These are phyloP conservation scores for Aulographum hederae DNA, from an alignment of 2,329 filamentous ascomycete species.

Conservation along the genomic window DNA sequence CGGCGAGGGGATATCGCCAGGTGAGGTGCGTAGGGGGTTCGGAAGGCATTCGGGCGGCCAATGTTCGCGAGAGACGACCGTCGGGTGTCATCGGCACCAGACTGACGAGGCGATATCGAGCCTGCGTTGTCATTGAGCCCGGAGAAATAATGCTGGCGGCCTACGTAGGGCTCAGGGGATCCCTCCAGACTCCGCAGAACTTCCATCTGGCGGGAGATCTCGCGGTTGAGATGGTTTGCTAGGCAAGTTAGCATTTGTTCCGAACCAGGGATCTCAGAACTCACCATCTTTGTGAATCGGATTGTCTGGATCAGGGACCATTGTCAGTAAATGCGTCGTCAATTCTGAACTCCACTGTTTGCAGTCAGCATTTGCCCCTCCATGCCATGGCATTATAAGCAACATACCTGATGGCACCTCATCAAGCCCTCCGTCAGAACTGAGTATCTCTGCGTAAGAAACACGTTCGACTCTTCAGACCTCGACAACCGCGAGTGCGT, in stretches of 20 bases:
- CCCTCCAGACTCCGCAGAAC: conserved; percentile 35
- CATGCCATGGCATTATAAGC: no score
- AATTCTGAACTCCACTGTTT: conserved; percentile 68
- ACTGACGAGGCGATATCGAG: conserved; percentile 73
- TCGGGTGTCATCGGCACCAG: conserved; percentile 69
- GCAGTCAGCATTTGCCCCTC: conserved; percentile 4
- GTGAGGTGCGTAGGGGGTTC: conserved; percentile 65
- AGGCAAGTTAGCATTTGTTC: no score
- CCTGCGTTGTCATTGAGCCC: conserved; percentile 32
- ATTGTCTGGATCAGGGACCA: conserved; percentile 60
- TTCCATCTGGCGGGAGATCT: conserved; percentile 43
- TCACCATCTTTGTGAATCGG: conserved; percentile 67
- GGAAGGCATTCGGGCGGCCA: conserved; percentile 47
- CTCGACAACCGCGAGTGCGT: conserved; percentile 57
- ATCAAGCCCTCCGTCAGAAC: conserved; percentile 63
- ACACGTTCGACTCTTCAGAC: conserved; percentile 66
- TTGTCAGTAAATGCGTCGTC: conserved; percentile 51
- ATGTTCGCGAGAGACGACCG: conserved; percentile 41
- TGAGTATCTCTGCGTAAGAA: conserved; percentile 66
- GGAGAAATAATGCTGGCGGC: no score
- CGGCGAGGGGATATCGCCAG: conserved; percentile 61
- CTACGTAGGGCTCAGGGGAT: conserved; percentile 53
- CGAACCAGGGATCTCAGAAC: no score
- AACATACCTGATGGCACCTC: conserved; percentile 46
- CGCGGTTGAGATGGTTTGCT: conserved; percentile 41